Evolutionary conservation across 108 stramenopile genomes (phyloP).

Genomic region (Fistulifera solaris): DNA sequence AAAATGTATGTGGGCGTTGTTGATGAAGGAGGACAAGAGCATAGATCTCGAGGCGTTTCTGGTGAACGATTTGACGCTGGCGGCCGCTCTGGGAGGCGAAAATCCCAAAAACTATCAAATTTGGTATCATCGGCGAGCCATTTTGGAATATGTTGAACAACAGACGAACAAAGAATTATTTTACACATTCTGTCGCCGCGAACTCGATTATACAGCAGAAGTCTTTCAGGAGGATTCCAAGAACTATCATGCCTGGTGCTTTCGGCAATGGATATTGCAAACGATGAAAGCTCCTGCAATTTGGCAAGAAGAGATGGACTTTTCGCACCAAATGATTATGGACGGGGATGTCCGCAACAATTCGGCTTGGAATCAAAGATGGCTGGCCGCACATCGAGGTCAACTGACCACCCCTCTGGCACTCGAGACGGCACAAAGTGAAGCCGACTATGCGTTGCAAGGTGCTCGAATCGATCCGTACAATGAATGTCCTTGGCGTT

Average conservation of each 20-base stretch:
- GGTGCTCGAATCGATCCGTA: slow-evolving; percentile 60
- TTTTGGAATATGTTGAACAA: slow-evolving; percentile 51
- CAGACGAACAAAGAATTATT: slow-evolving; percentile 8
- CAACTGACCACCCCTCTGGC: slow-evolving; percentile 19
- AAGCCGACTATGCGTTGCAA: slow-evolving; percentile 49
- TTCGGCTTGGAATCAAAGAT: slow-evolving; percentile 97
- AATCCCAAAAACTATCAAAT: slow-evolving; percentile 99
- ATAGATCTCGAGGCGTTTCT: slow-evolving; percentile 10
- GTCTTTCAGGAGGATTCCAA: slow-evolving; percentile 87
- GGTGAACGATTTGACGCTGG: slow-evolving; percentile 56
- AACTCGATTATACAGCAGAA: slow-evolving; percentile 71
- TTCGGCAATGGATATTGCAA: slow-evolving; percentile 85
- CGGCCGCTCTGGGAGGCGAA: slow-evolving; percentile 67
- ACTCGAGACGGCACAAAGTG: slow-evolving; percentile 22
- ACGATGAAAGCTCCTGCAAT: slow-evolving; percentile 37
- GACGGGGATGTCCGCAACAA: slow-evolving; percentile 89
- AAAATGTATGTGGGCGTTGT: slow-evolving; percentile 28
- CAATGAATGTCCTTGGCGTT: slow-evolving; percentile 84
- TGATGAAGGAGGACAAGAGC: not conserved
- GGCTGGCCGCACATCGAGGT: slow-evolving; percentile 81
- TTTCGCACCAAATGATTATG: slow-evolving; percentile 42
- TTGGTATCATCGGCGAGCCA: slow-evolving; percentile 94
- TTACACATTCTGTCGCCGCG: slow-evolving; percentile 34
- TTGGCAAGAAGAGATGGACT: slow-evolving; percentile 76
- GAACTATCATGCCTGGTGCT: slow-evolving; percentile 98